Conservation (phyloP, 148 eudicot species). For the Cornus florida region DNA sequence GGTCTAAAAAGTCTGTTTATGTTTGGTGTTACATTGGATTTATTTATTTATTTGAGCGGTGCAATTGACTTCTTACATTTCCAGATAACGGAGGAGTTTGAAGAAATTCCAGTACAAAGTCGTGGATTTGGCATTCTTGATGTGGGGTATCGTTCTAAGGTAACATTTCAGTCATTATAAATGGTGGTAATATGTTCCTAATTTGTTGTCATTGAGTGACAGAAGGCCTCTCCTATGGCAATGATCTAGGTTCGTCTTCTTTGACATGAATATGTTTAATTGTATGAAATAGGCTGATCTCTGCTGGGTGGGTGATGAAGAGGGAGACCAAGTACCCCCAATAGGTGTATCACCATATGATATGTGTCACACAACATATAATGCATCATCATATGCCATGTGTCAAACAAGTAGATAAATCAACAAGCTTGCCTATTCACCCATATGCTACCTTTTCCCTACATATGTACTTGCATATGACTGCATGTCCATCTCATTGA, state of each 20-base stretch:
- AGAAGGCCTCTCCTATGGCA: neutral
- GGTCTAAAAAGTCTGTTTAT: neutral
- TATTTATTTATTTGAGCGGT: conserved; percentile 9
- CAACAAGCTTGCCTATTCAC: neutral
- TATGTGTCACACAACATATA: neutral
- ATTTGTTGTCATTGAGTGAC: conserved; percentile 7
- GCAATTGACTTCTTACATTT: conserved; percentile 12
- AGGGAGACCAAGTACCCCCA: neutral
- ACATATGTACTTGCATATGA: too few relatives aligned
- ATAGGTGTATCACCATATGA: too few relatives aligned
- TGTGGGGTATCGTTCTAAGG: conserved; percentile 93
- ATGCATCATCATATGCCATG: too few relatives aligned
- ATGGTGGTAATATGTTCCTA: neutral
- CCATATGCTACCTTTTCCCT: too few relatives aligned
- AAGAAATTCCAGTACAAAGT: conserved; percentile 92
- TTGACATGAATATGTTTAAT: neutral
- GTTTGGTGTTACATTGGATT: too few relatives aligned
- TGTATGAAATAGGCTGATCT: neutral
- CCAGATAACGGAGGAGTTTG: conserved; percentile 91
- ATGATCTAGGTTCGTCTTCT: neutral
- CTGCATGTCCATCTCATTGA: too few relatives aligned
- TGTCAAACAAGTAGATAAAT: neutral
- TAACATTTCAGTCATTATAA: conserved; percentile 17
- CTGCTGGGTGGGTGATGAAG: neutral
- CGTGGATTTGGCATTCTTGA: conserved; percentile 99